phyloP scores from a whole-genome alignment of 139 green algal genomes.

The Tetraselmis chui region DNA sequence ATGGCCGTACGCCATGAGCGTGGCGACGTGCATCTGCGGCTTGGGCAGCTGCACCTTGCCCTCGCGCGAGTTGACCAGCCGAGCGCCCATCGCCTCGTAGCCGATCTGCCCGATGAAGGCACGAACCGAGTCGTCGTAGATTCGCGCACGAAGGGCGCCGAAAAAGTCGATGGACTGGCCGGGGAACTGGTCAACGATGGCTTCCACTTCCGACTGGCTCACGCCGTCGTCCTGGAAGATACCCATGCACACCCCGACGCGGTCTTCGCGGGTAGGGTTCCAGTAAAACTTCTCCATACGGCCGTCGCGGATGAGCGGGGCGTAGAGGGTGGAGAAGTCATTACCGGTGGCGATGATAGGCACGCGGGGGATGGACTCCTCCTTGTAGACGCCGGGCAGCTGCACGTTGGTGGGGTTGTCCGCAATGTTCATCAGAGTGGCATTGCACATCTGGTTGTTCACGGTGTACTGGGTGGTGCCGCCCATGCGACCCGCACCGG shows the following conservation, averaged over 20 bases:
- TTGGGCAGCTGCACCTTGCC: slow-evolving; percentile 56
- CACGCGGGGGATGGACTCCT: slow-evolving; percentile 88
- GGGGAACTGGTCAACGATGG: slow-evolving; percentile 93
- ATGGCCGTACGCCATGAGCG: slow-evolving; percentile 67
- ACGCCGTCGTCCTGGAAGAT: slow-evolving; percentile 87
- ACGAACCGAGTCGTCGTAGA: slow-evolving; percentile 88
- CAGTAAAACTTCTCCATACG: slow-evolving; percentile 99
- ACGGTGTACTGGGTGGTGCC: slow-evolving; percentile 98
- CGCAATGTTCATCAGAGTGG: slow-evolving; percentile 99
- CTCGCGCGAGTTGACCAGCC: slow-evolving; percentile 84
- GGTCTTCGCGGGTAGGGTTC: slow-evolving; percentile 91
- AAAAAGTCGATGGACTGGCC: slow-evolving; percentile 99
- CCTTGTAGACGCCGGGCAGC: slow-evolving; percentile 90
- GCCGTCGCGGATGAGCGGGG: slow-evolving; percentile 96
- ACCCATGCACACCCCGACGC: slow-evolving; percentile 90
- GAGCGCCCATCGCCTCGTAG: slow-evolving; percentile 80
- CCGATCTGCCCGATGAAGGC: slow-evolving; percentile 70
- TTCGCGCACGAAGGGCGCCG: slow-evolving; percentile 82
- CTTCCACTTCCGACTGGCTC: slow-evolving; percentile 53
- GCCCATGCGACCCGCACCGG: slow-evolving; percentile 93
- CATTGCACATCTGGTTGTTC: slow-evolving; percentile 99
- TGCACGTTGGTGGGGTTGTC: slow-evolving; percentile 99
- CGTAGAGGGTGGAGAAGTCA: slow-evolving; percentile 99
- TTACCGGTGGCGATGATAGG: slow-evolving; percentile 96
- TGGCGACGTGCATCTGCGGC: slow-evolving; percentile 34